phyloP scores from a whole-genome alignment of 768 basidiomycete species.

The Boletus rufocinnamomeus region DNA sequence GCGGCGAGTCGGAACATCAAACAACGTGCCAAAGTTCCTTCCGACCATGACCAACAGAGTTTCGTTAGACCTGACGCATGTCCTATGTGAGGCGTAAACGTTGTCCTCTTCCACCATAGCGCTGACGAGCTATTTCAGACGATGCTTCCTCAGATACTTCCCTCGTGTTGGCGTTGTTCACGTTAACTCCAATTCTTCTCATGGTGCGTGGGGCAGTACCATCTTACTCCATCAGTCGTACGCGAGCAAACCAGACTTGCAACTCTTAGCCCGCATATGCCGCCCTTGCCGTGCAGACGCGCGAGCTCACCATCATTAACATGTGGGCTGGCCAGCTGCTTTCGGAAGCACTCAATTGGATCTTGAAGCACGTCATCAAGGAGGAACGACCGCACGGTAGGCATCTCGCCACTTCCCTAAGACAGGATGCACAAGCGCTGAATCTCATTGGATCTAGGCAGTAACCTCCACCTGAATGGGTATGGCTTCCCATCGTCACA shows the following conservation, averaged over 20 bases:
- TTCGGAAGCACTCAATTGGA: conserved; percentile 69
- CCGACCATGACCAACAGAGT: conserved; percentile 31
- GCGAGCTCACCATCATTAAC: conserved; percentile 75
- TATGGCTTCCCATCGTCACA: conserved; percentile 90
- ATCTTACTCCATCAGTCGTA: neutral
- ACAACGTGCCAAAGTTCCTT: neutral
- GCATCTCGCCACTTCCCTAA: conserved; percentile 18
- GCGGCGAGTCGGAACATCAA: neutral
- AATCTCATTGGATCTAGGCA: conserved; percentile 15
- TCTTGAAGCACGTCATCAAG: conserved; percentile 66
- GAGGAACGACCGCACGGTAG: conserved; percentile 68
- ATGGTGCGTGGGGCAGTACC: conserved; percentile 50
- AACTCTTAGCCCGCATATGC: conserved; percentile 71
- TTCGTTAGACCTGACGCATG: conserved; percentile 67
- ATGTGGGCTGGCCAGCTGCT: conserved; percentile 84
- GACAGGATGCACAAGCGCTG: neutral
- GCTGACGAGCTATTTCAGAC: conserved; percentile 41
- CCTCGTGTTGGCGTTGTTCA: conserved; percentile 59
- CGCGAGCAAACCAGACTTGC: conserved; percentile 7
- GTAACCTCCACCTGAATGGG: conserved; percentile 45
- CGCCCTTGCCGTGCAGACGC: conserved; percentile 68
- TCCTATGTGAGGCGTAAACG: conserved; percentile 50
- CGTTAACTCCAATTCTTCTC: conserved; percentile 68
- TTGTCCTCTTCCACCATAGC: neutral
- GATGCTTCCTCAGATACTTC: conserved; percentile 62